These are phyloP conservation scores for Obelidium mucronatum DNA, from an alignment of 192 early-diverging fungal genomes.

Conservation along the genomic window DNA sequence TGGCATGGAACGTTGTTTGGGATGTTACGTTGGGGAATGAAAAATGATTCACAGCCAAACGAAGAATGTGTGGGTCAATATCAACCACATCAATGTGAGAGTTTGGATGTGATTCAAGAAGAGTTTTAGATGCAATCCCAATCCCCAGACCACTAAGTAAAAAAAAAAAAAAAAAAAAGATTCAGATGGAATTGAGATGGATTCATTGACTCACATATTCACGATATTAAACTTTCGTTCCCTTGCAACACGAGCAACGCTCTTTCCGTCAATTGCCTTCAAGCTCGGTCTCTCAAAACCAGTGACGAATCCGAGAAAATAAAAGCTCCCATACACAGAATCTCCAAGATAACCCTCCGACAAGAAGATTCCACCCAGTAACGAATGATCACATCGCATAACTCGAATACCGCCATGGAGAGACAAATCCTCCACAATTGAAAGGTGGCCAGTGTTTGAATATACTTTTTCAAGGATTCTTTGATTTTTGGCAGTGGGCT, in stretches of 20 bases:
- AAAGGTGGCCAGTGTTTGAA: slow-evolving; percentile 84
- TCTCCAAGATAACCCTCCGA: slow-evolving; percentile 58
- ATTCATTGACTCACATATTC: slow-evolving; percentile 26
- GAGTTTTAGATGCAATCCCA: slow-evolving; percentile 74
- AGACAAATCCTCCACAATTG: slow-evolving; percentile 64
- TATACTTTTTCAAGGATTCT: slow-evolving; percentile 75
- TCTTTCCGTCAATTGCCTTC: not conserved
- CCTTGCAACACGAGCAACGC: not conserved
- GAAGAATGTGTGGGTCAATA: slow-evolving; percentile 78
- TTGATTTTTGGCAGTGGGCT: slow-evolving; percentile 5
- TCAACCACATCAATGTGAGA: slow-evolving; percentile 80
- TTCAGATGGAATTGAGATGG: not conserved
- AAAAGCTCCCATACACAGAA: slow-evolving; percentile 83
- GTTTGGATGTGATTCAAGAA: slow-evolving; percentile 62
- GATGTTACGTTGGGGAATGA: slow-evolving; percentile 55
- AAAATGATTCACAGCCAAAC: slow-evolving; percentile 76
- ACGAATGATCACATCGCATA: slow-evolving; percentile 86
- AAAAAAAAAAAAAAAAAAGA: not conserved
- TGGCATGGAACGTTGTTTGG: slow-evolving; percentile 58
- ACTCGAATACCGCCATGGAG: slow-evolving; percentile 67
- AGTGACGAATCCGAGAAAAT: slow-evolving; percentile 80
- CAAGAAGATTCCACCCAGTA: slow-evolving; percentile 84
- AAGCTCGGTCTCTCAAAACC: slow-evolving; percentile 47
- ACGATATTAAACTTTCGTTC: slow-evolving; percentile 30
- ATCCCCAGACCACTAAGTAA: slow-evolving; percentile 75